A percentile compares a stretch with the other conserved stretches of the same genome.
These are phyloP conservation scores for Fraxinus ornus DNA, from an alignment of 305 asterid genomes.

Conservation along the genomic window DNA sequence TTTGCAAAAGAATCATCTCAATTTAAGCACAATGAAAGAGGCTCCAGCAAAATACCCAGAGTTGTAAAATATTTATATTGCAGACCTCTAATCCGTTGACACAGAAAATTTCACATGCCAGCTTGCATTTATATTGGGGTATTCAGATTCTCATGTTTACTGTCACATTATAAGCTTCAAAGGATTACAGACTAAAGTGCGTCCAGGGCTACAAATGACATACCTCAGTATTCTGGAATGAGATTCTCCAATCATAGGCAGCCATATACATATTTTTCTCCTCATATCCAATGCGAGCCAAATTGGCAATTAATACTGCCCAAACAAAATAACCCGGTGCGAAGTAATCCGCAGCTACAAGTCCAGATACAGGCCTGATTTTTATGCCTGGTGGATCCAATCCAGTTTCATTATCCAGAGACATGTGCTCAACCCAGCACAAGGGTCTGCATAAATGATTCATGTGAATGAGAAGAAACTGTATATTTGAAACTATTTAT, in stretches of 20 bases:
- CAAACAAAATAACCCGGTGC: slow-evolving; percentile 93
- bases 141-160: background rate
- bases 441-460: slow-evolving; percentile 58
- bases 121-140: background rate
- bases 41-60: background rate
- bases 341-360: slow-evolving; percentile 89
- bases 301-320: slow-evolving; percentile 87
- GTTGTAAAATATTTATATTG: background rate
- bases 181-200: slow-evolving; percentile 15
- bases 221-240: slow-evolving; percentile 94
- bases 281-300: slow-evolving; percentile 92
- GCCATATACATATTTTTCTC: slow-evolving; percentile 96
- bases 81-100: background rate
- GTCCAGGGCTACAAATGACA: slow-evolving; percentile 25
- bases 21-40: slow-evolving; percentile 14
- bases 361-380: slow-evolving; percentile 87
- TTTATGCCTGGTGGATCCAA: slow-evolving; percentile 84
- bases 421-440: slow-evolving; percentile 93
- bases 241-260: slow-evolving; percentile 92
- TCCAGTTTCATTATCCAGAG: slow-evolving; percentile 85
- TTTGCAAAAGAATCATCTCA: slow-evolving; percentile 17
- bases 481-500: background rate
- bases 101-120: background rate
- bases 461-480: slow-evolving; percentile 11
- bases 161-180: slow-evolving; percentile 9